A percentile compares a stretch with the other conserved stretches of the same genome.
phyloP scores from a whole-genome alignment of 2,329 filamentous ascomycete genomes.

The Mycosphaerella sp. region DNA sequence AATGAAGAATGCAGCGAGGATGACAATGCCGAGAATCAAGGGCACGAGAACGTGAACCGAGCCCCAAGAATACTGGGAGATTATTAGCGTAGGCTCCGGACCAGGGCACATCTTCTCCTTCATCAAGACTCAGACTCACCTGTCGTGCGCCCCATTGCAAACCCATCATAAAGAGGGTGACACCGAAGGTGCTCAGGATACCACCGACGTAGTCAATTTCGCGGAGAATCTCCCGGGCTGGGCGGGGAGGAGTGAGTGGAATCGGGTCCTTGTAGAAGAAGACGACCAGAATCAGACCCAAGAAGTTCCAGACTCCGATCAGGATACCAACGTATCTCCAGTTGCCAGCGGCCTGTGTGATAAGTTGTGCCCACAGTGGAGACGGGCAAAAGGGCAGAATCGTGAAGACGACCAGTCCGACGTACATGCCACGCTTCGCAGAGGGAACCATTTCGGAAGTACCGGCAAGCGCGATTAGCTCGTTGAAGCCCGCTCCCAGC shows the following conservation, averaged over 20 bases:
- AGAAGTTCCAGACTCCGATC: conserved; percentile 47
- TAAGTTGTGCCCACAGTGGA: conserved; percentile 57
- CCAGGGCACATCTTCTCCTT: background rate
- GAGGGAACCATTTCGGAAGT: conserved; percentile 64
- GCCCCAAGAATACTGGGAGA: conserved; percentile 29
- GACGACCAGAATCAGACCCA: conserved; percentile 48
- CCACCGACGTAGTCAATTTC: conserved; percentile 51
- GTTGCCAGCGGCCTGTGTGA: conserved; percentile 39
- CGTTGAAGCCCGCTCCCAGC: conserved; percentile 61
- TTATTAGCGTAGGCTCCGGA: conserved; percentile 1
- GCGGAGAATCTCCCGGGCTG: conserved; percentile 39
- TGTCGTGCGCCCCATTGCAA: conserved; percentile 29
- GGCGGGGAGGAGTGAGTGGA: conserved; percentile 36
- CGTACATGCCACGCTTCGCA: conserved; percentile 57
- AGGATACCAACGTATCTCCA: conserved; percentile 54
- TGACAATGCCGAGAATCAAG: conserved; percentile 30
- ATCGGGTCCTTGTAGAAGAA: conserved; percentile 52
- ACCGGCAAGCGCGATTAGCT: conserved; percentile 62
- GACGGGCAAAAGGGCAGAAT: conserved; percentile 59
- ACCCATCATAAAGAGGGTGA: conserved; percentile 49
- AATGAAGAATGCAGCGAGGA: conserved; percentile 32
- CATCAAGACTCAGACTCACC: conserved; percentile 4
- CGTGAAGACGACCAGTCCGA: conserved; percentile 55
- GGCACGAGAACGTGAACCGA: conserved; percentile 33
- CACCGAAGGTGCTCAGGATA: conserved; percentile 45